Base-by-base conservation (phyloP, 1,139 yeast species). In the Pichia sp. region DNA sequence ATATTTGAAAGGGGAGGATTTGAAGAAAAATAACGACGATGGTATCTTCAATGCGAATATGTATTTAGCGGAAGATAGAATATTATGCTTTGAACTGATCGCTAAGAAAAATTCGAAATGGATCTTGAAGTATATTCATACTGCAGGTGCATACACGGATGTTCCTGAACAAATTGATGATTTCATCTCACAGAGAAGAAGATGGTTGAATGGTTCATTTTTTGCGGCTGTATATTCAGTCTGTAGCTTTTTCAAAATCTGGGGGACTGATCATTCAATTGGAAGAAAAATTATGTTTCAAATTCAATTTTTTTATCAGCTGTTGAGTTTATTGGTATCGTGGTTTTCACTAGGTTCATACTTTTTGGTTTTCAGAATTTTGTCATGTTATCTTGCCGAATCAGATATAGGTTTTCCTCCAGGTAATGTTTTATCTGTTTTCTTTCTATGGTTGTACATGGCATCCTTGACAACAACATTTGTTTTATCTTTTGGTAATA, bases 391-490 rank as follows among this genome's bases (percentile, higher is more conserved):
- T 55, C 64, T 77, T 56, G 81, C 81, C 10, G 69, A 76, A 3
- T 46, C 60, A 3, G 72, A 68, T 44, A 68, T 76, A 59, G 55
- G 72, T 45, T 75, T 77, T 61, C 69, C 79, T 2, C 79, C 78
- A 8, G 71, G 97, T 33, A 79, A 79, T 47, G 71, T 84, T 5
- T 69, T 92, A 33, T 81, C 95, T 3, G 92, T 85, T 7, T 73
- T 90, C 1, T 84, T 92, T 59, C 65, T 90, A 23, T 92, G 97
- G 97, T 67, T 92, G 35, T 92, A 92, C 59, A 72, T 87, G 46
- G 86, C 92, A 3, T 86, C 95, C 11, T 65, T 92, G n/a, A 84
- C 87, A 16, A 84, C 96, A 2, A 87, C 95, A 23, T 92, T 92
- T 64, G 90, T 92, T 44, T 68, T 92, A 51, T 81, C 96, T 42